phyloP scores from a whole-genome alignment of 2,329 filamentous ascomycete genomes.

The Calonectria multiphialidica region DNA sequence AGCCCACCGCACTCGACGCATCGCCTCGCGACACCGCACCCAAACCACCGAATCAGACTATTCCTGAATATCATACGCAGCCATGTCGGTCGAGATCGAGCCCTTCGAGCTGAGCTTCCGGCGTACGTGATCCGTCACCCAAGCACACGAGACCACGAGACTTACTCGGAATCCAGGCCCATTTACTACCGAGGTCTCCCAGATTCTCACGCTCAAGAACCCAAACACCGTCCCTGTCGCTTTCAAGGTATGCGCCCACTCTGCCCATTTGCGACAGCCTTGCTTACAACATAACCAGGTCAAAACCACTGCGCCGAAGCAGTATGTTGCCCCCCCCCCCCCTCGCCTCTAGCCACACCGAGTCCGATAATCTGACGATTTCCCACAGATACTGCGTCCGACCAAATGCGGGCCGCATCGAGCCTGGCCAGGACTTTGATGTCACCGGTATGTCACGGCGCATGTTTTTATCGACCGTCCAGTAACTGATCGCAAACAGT shows the following conservation, averaged over 20 bases:
- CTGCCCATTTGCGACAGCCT: neutral
- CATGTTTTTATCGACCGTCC: neutral
- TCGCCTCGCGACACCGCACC: conserved; percentile 37
- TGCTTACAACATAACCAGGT: conserved; percentile 70
- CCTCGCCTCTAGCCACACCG: conserved; percentile 29
- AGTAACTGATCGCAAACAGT: conserved; percentile 64
- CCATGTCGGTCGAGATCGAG: conserved; percentile 95
- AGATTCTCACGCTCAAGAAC: conserved; percentile 75
- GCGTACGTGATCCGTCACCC: conserved; percentile 70
- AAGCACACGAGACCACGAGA: conserved; percentile 23
- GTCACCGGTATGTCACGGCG: conserved; percentile 78
- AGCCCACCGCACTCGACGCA: conserved; percentile 18
- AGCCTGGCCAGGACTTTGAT: conserved; percentile 89
- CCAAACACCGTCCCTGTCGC: conserved; percentile 72
- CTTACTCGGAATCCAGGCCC: conserved; percentile 63
- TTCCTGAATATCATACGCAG: conserved; percentile 44
- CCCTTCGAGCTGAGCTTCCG: conserved; percentile 93
- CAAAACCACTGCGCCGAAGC: conserved; percentile 98
- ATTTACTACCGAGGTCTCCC: conserved; percentile 75
- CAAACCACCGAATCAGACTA: conserved; percentile 12
- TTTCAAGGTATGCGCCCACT: conserved; percentile 70
- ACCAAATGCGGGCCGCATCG: conserved; percentile 96
- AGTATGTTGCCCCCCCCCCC: conserved; percentile 68
- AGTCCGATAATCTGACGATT: conserved; percentile 33
- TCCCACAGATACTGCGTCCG: conserved; percentile 91